phyloP scores from a whole-genome alignment of 2,329 filamentous ascomycete genomes.

The Taxawa tesnikishii region DNA sequence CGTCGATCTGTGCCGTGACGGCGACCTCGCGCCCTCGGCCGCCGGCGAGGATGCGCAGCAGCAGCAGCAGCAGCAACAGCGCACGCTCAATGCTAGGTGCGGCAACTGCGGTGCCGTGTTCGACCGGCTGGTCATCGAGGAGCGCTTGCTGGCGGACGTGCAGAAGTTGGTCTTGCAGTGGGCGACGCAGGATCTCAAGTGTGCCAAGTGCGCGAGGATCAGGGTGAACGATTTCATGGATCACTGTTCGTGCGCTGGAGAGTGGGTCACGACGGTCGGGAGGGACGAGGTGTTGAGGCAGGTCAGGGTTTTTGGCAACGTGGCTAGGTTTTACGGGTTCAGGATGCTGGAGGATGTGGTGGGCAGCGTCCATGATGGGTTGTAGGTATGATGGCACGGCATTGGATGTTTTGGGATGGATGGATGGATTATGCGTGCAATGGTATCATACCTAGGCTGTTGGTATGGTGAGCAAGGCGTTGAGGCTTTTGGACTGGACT shows the following conservation, averaged over 20 bases:
- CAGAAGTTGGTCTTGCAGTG: conserved; percentile 67
- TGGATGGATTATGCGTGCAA: too few species aligned
- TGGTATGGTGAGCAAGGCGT: too few species aligned
- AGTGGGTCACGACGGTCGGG: conserved; percentile 64
- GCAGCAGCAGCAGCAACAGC: too few species aligned
- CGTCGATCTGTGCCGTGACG: conserved; percentile 84
- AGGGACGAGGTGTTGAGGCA: conserved; percentile 51
- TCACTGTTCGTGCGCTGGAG: conserved; percentile 84
- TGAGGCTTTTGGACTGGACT: too few species aligned
- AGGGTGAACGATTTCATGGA: conserved; percentile 91
- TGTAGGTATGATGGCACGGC: too few species aligned
- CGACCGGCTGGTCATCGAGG: conserved; percentile 71
- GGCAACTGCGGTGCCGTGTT: conserved; percentile 62
- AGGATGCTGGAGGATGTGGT: conserved; percentile 71
- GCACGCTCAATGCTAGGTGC: conserved; percentile 37
- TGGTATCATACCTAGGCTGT: too few species aligned
- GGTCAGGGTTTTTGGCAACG: conserved; percentile 58
- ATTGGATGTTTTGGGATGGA: too few species aligned
- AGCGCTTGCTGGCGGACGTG: conserved; percentile 64
- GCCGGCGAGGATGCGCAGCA: not conserved
- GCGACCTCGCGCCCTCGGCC: conserved; percentile 53
- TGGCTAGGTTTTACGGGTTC: conserved; percentile 68
- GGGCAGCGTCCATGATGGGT: conserved; percentile 7
- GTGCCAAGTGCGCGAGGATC: conserved; percentile 53
- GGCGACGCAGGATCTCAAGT: conserved; percentile 84